These are phyloP conservation scores for Nothophytophthora sp. DNA, from an alignment of 352 stramenopile species.

Conservation along the genomic window DNA sequence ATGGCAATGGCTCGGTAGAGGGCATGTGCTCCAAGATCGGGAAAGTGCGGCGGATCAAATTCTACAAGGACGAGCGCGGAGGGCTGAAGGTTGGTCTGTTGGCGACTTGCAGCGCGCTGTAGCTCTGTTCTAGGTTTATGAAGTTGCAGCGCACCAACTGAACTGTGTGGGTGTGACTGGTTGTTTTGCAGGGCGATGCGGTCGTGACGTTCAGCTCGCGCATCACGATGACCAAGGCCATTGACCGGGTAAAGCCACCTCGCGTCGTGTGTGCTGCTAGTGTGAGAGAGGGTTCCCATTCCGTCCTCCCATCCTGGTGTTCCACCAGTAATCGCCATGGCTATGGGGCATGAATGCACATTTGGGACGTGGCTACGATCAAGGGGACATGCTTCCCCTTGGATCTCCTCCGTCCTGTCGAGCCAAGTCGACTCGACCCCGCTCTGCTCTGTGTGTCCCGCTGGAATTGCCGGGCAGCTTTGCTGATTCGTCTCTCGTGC, in stretches of 20 bases:
- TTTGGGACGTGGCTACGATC: too few relatives aligned
- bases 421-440: too few relatives aligned
- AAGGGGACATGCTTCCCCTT: too few relatives aligned
- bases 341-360: too few relatives aligned
- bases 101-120: background rate
- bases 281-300: background rate
- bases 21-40: constrained; percentile 66
- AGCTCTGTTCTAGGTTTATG: too few relatives aligned
- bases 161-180: background rate
- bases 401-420: too few relatives aligned
- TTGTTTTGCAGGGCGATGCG: constrained; percentile 61
- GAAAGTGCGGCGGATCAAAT: constrained; percentile 86
- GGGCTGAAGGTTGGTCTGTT: constrained; percentile 60
- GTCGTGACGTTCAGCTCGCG: constrained; percentile 80
- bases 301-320: too few relatives aligned
- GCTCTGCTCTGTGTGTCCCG: background rate
- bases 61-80: constrained; percentile 82
- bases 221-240: constrained; percentile 61
- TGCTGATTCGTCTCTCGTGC: constrained; percentile 31
- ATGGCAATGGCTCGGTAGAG: constrained; percentile 39
- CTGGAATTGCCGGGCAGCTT: background rate
- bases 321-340: too few relatives aligned
- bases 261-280: background rate
- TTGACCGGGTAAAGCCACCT: constrained; percentile 60
- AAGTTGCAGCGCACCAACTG: too few relatives aligned